Evolutionary conservation across 1,139 yeast species (phyloP).

Genomic region (Williopsis jadinii): DNA sequence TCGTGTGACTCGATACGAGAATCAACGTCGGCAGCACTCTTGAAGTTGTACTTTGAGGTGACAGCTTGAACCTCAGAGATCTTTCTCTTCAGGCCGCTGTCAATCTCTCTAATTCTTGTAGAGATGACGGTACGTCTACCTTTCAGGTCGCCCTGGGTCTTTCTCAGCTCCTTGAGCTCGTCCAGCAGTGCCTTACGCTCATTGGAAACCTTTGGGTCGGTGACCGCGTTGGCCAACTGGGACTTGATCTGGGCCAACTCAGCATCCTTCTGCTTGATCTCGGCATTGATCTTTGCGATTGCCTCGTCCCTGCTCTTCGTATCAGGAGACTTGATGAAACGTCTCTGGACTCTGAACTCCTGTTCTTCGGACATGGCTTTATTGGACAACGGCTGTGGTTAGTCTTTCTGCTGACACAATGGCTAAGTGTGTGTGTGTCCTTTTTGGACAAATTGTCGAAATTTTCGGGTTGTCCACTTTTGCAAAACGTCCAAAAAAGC

Average conservation of each 20-base stretch:
- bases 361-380: conserved; percentile 1
- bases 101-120: conserved; percentile 69
- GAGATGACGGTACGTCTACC: conserved; percentile 58
- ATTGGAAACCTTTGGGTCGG: conserved; percentile 36
- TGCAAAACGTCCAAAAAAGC: too few relatives aligned
- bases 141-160: conserved; percentile 66
- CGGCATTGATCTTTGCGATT: conserved; percentile 53
- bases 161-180: conserved; percentile 57
- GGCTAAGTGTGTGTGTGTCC: too few relatives aligned
- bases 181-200: conserved; percentile 60
- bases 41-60: conserved; percentile 64
- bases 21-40: conserved; percentile 74
- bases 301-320: conserved; percentile 49
- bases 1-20: conserved; percentile 65
- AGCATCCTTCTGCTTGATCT: conserved; percentile 64
- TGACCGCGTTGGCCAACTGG: conserved; percentile 28
- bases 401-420: too few relatives aligned
- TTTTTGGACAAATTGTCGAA: too few relatives aligned
- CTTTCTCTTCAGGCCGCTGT: conserved; percentile 68
- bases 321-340: conserved; percentile 73
- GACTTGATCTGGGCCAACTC: conserved; percentile 25
- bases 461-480: too few relatives aligned
- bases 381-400: too few relatives aligned
- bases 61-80: conserved; percentile 60
- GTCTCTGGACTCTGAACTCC: conserved; percentile 28